Evolutionary conservation across 2,329 filamentous ascomycete species (phyloP), one percentile per base, ranked within the genome.

Genomic region (Decorospora gaudefroyi): DNA sequence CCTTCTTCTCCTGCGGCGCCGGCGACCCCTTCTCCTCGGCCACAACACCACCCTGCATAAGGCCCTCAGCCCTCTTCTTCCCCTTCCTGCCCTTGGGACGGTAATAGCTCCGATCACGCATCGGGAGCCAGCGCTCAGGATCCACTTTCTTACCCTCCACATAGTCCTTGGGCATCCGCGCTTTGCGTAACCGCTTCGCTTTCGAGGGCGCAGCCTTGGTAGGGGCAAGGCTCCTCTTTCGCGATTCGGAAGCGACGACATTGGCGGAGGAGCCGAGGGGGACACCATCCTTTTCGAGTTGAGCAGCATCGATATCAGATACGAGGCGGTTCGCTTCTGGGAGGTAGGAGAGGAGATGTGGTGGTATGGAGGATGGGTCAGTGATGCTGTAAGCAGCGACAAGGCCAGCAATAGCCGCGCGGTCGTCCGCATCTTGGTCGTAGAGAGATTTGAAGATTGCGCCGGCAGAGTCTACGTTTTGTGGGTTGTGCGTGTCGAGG

Each of bases 21-120:
- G 53, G 46, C 12, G 45, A 44, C 25, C 43, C 69, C 48, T 72
- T 74, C 43, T 87, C 86, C 52, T 91, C 88, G 59, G 79, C 84
- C 15, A 90, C 87, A 9, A 86, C 74, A 34, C 91, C 92, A 49
- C 93, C 93, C 69, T 97, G 93, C 6, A 89, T 96, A 27, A 85
- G 76, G 4, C 83, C 85, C 59, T 73, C 71, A 53, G 68, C 61
- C 73, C 86, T 87, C 79, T 90, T 86, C 78, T 90, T 92, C 42
- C 89, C 88, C 78, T 96, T 95, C 76, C 87, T 90, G 4, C 90
- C 90, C 75, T 93, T 96, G 6, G 91, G 90, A 33, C 87, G 78
- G 72, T 96, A 99, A 27, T 84, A 88, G 59, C 88, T 93, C 44
- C 93, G 81, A 68, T 99, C 93, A 38, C 87, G 84, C 62, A 97